Conservation (phyloP, 805 yeast genomes). For the Hanseniaspora mollemarum region DNA sequence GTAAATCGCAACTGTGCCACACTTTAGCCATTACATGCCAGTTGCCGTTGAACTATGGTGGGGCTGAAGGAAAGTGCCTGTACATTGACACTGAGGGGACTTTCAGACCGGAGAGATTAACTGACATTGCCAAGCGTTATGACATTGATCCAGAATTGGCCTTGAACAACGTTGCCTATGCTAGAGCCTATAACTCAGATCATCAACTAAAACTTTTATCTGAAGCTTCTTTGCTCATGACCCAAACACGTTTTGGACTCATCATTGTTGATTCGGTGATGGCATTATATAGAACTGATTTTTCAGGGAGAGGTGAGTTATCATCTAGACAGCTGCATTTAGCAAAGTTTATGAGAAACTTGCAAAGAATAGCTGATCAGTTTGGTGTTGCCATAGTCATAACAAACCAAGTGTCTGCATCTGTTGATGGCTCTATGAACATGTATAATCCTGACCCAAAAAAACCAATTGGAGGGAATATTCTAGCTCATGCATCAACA, state of each 20-base stretch:
- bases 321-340: slow-evolving; percentile 91
- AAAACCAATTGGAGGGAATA: slow-evolving; percentile 97
- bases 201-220: slow-evolving; percentile 79
- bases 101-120: slow-evolving; percentile 80
- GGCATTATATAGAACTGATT: slow-evolving; percentile 93
- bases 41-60: slow-evolving; percentile 91
- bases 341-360: slow-evolving; percentile 80
- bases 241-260: slow-evolving; percentile 80
- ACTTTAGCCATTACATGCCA: slow-evolving; percentile 95
- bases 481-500: slow-evolving; percentile 92
- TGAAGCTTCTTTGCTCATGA: slow-evolving; percentile 92
- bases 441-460: slow-evolving; percentile 90
- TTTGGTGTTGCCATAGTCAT: slow-evolving; percentile 95
- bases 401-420: slow-evolving; percentile 94
- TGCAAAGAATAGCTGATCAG: slow-evolving; percentile 91
- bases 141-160: slow-evolving; percentile 89
- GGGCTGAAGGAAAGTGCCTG: slow-evolving; percentile 95
- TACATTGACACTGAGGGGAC: slow-evolving; percentile 97
- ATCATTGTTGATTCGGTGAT: slow-evolving; percentile 93
- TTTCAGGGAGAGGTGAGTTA: slow-evolving; percentile 87
- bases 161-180: slow-evolving; percentile 93
- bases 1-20: slow-evolving; percentile 93
- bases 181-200: slow-evolving; percentile 93
- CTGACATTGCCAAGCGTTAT: slow-evolving; percentile 80
- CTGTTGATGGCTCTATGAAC: slow-evolving; percentile 68